phyloP scores from a whole-genome alignment of 2,329 filamentous ascomycete genomes.

The Fusarium pseudograminearum region DNA sequence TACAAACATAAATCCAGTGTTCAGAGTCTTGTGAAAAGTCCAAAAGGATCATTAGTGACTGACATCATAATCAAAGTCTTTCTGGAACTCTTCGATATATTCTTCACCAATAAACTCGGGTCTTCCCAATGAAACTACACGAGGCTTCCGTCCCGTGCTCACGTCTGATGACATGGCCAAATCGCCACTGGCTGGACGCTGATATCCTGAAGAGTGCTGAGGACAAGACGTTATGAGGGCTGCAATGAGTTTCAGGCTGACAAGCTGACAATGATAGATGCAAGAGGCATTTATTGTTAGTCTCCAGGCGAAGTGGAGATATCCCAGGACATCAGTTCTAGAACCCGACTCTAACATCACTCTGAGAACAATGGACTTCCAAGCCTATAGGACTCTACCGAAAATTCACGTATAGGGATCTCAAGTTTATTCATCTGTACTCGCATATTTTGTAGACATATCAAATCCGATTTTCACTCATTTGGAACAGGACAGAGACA shows the following conservation, averaged over 20 bases:
- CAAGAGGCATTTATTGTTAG: not conserved
- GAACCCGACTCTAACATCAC: not conserved
- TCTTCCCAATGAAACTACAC: constrained; percentile 57
- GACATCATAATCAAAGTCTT: constrained; percentile 56
- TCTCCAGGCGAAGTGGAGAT: not conserved
- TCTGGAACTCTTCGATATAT: constrained; percentile 55
- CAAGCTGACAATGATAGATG: not conserved
- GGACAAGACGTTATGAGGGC: not conserved
- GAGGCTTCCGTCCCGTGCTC: constrained; percentile 48
- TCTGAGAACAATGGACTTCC: not conserved
- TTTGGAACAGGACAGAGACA: not conserved
- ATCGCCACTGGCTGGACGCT: not conserved
- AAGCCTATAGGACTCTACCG: not conserved
- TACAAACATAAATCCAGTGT: not conserved
- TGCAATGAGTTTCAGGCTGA: not conserved
- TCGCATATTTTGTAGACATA: not conserved
- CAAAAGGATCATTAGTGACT: not conserved
- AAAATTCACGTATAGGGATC: not conserved
- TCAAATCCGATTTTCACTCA: not conserved
- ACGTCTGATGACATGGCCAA: constrained; percentile 4
- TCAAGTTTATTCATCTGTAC: too few relatives aligned
- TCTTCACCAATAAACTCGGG: constrained; percentile 55
- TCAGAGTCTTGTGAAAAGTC: fast-evolving
- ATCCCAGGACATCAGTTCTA: not conserved
- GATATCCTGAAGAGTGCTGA: not conserved